Evolutionary conservation across 148 eudicot species (phyloP), one percentile per base, ranked within the genome.

Genomic region (Amaranthus hypochondriacus): DNA sequence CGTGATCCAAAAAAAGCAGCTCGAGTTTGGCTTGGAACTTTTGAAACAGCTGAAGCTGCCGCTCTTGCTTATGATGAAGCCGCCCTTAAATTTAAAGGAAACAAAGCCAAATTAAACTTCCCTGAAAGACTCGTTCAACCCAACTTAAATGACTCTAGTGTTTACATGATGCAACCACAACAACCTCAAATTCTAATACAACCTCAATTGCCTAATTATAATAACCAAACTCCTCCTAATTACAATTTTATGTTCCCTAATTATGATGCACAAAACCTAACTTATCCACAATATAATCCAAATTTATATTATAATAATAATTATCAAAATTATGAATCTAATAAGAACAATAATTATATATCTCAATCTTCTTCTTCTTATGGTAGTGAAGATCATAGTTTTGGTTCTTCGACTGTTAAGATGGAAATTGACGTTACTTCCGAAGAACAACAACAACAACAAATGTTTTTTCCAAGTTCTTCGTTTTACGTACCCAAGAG

Each of bases 41-140:
- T 87, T 28, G 88, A 87, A 51, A 84, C 90, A 28, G 90, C 90
- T 11, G 88, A 87, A 75, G 84, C 82, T 15, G 90, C 90, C 28
- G 90, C 90, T 7, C 60, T 85, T 18, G 90, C 90, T 13, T 87
- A 87, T 59, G 90, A 87, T 76, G 88, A 83, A 55, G 90, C 90
- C 13, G 90, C 90, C 4, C 87, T 87, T n/a, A 83, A 71, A 74
- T 85, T 87, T 78, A 87, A 85, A 69, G 90, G 90, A 5, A 85
- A 72, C 80, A 87, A 87, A 69, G 90, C 90, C 10, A 87, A 87
- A 68, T 82, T 87, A 67, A 87, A 87, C 55, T 87, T 87, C 62
- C 90, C 90, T 58, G 90, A 87, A 80, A 80, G 90, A 69, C 39
- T 28, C 39, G 85, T 87, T 66, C 83, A 83, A 70, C 62, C 69